A percentile compares a stretch with the other conserved stretches of the same genome.
phyloP scores from a whole-genome alignment of 2,329 filamentous ascomycete species.

The Ophiostoma sp. region DNA sequence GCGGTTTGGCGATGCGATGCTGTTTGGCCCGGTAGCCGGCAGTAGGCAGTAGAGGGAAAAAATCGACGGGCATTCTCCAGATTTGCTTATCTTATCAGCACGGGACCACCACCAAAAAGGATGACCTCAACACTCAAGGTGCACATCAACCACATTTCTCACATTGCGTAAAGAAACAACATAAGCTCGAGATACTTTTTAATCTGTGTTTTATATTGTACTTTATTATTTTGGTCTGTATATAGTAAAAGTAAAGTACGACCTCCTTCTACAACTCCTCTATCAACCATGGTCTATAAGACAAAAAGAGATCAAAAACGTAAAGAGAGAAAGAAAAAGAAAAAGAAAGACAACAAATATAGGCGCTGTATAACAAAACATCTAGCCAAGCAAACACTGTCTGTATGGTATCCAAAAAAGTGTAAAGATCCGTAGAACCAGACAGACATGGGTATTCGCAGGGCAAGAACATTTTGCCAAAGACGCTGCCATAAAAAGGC shows the following conservation, averaged over 20 bases:
- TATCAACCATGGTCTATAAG: constrained; percentile 16
- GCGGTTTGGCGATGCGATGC: constrained; percentile 1
- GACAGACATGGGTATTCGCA: constrained; percentile 4
- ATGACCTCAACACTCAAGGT: neutral
- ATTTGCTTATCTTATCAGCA: constrained; percentile 30
- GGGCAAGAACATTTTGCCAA: constrained; percentile 10
- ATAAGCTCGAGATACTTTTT: too few species aligned
- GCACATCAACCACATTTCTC: neutral
- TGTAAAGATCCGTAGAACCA: neutral
- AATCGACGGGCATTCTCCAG: constrained; percentile 1
- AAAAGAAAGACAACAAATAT: neutral
- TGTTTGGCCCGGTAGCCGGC: neutral
- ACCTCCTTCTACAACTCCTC: constrained; percentile 16
- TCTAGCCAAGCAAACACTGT: neutral
- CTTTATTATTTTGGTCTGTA: neutral
- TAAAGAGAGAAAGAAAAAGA: neutral
- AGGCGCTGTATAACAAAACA: constrained; percentile 1
- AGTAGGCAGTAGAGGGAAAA: constrained; percentile 19
- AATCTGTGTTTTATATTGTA: too few species aligned
- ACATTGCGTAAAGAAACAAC: neutral
- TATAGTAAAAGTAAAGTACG: neutral
- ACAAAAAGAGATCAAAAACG: constrained; percentile 9
- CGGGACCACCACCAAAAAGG: constrained; percentile 14
- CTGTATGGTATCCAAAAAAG: neutral
- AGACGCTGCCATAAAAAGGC: neutral